phyloP scores from a whole-genome alignment of 371 early-diverging fungal genomes.

The Mucor velutinosus region DNA sequence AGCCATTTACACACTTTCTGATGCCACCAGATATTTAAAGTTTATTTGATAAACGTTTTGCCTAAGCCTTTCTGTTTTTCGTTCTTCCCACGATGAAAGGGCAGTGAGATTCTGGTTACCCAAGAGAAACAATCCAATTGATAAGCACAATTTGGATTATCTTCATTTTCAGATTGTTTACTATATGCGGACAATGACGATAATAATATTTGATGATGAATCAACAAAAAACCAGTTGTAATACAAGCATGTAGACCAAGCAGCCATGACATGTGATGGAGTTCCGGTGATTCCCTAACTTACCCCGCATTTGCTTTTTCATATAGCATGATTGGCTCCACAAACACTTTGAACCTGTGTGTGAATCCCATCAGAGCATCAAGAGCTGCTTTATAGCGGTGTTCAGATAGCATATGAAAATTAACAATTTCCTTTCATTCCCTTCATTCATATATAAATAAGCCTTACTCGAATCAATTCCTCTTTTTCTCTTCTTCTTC shows the following conservation, averaged over 20 bases:
- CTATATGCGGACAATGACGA: not conserved
- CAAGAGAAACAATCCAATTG: slow-evolving; percentile 4
- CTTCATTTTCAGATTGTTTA: not conserved
- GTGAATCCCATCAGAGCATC: not conserved
- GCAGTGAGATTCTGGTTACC: slow-evolving; percentile 1
- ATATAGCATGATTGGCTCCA: slow-evolving; percentile 21
- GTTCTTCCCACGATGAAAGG: slow-evolving; percentile 10
- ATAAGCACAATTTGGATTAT: slow-evolving; percentile 9
- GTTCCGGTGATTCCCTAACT: slow-evolving; percentile 26
- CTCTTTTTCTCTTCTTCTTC: slow-evolving; percentile 18
- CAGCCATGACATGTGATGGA: slow-evolving; percentile 19
- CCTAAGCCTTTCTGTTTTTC: not conserved
- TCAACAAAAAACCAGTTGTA: not conserved
- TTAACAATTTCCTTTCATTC: slow-evolving; percentile 15
- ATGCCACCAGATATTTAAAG: not conserved
- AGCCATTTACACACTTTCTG: not conserved
- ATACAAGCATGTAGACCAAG: not conserved
- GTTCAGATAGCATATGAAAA: slow-evolving; percentile 38
- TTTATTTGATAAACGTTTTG: slow-evolving; percentile 6
- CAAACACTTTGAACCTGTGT: slow-evolving; percentile 1
- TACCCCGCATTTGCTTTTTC: slow-evolving; percentile 29
- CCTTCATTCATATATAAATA: slow-evolving; percentile 9
- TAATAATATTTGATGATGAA: not conserved
- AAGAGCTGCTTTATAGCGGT: slow-evolving; percentile 1
- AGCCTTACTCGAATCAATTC: not conserved